These are phyloP conservation scores for Kodamaea arcana DNA, from an alignment of 1,139 yeast species.

Conservation along the genomic window DNA sequence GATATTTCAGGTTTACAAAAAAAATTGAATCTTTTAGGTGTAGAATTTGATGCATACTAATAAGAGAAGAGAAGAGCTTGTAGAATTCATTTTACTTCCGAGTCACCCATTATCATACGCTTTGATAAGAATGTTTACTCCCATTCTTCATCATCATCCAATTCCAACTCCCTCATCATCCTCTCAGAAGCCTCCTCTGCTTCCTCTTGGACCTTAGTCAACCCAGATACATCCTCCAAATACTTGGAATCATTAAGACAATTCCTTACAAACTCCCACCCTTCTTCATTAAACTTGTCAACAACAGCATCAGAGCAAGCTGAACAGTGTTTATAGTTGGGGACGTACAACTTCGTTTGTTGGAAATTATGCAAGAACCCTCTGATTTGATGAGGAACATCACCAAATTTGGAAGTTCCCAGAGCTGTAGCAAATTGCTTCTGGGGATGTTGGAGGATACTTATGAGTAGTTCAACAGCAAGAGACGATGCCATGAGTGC, in stretches of 20 bases:
- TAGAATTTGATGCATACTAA: too few species aligned
- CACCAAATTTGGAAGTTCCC: constrained; percentile 50
- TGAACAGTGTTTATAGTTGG: constrained; percentile 73
- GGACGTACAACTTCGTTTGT: constrained; percentile 61
- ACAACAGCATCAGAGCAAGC: constrained; percentile 72
- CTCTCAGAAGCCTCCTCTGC: constrained; percentile 60
- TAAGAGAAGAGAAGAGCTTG: too few species aligned
- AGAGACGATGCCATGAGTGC: constrained; percentile 83
- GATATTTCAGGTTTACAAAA: too few species aligned
- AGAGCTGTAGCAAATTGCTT: constrained; percentile 45
- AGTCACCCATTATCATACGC: too few species aligned
- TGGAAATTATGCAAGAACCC: constrained; percentile 72
- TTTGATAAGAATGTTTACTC: constrained; percentile 1
- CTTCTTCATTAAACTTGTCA: constrained; percentile 43
- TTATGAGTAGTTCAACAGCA: constrained; percentile 80
- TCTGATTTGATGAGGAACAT: constrained; percentile 82
- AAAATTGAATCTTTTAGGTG: too few species aligned
- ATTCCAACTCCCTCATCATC: constrained; percentile 32
- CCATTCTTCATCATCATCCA: constrained; percentile 30
- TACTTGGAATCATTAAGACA: constrained; percentile 65
- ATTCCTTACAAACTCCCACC: constrained; percentile 76
- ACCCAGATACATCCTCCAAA: constrained; percentile 75
- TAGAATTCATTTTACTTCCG: too few species aligned
- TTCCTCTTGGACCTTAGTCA: constrained; percentile 63
- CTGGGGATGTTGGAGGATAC: constrained; percentile 65